Evolutionary conservation across 371 early-diverging fungal species (phyloP).

Genomic region (Mortierella sp.): DNA sequence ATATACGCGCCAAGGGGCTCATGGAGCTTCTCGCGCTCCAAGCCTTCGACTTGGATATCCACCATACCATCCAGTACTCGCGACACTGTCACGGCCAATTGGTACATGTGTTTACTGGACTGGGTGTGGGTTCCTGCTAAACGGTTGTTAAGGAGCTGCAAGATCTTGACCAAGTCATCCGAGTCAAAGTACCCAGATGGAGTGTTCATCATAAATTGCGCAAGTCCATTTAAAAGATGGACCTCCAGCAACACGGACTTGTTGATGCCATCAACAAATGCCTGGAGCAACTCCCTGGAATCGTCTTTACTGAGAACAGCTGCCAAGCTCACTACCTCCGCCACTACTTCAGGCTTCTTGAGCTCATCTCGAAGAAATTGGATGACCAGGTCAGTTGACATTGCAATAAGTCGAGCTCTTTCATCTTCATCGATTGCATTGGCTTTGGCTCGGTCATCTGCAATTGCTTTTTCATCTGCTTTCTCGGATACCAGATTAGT

Average conservation of each 20-base stretch:
- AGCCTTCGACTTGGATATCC: conserved; percentile 8
- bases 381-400: conserved; percentile 6
- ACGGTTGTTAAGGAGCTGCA: neutral
- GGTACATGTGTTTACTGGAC: neutral
- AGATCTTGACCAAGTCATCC: conserved; percentile 18
- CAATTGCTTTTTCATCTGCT: neutral
- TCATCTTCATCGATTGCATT: conserved; percentile 4
- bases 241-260: conserved; percentile 1
- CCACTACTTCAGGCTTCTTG: conserved; percentile 1
- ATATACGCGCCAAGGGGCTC: neutral
- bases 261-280: conserved; percentile 4
- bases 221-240: conserved; percentile 13
- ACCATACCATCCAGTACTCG: conserved; percentile 28
- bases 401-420: conserved; percentile 1
- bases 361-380: conserved; percentile 8
- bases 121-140: conserved; percentile 15
- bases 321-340: conserved; percentile 12
- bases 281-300: conserved; percentile 6
- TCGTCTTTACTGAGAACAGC: conserved; percentile 2
- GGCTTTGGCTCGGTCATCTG: neutral
- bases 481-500: neutral
- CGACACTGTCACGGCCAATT: conserved; percentile 2
- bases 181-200: neutral
- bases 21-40: conserved; percentile 16
- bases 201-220: conserved; percentile 1